phyloP scores from a whole-genome alignment of 805 yeast species.

The Grigorovia jiainica region DNA sequence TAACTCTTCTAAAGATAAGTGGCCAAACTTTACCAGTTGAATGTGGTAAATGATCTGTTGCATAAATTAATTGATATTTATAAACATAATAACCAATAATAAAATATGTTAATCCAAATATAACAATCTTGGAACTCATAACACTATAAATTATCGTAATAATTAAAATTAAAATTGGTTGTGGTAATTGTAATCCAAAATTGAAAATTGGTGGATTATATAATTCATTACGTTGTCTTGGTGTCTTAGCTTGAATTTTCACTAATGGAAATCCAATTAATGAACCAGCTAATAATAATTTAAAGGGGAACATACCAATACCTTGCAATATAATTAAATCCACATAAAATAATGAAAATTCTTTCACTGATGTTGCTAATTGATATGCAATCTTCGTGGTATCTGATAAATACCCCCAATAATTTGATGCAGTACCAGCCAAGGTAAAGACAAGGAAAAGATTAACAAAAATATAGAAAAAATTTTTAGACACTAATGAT shows the following conservation, averaged over 20 bases:
- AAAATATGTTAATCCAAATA: slow-evolving; percentile 79
- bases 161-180: slow-evolving; percentile 76
- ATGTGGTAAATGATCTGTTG: slow-evolving; percentile 92
- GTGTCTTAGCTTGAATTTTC: slow-evolving; percentile 58
- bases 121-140: slow-evolving; percentile 75
- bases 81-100: slow-evolving; percentile 78
- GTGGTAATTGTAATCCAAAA: slow-evolving; percentile 86
- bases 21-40: slow-evolving; percentile 98
- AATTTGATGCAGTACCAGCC: slow-evolving; percentile 82
- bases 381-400: slow-evolving; percentile 83
- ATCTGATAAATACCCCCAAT: slow-evolving; percentile 74
- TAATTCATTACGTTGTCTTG: slow-evolving; percentile 66
- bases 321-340: slow-evolving; percentile 79
- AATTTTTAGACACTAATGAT: slow-evolving; percentile 83
- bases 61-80: slow-evolving; percentile 82
- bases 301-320: slow-evolving; percentile 83
- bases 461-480: slow-evolving; percentile 89
- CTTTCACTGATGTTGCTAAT: slow-evolving; percentile 71
- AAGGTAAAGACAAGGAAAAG: slow-evolving; percentile 88
- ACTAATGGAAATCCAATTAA: slow-evolving; percentile 66
- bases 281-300: slow-evolving; percentile 71
- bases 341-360: slow-evolving; percentile 78
- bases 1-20: slow-evolving; percentile 69
- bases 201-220: slow-evolving; percentile 88
- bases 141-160: slow-evolving; percentile 83